Evolutionary conservation across 129 eudicot species (phyloP).

Genomic region (Rutidosis leptorrhynchoides): DNA sequence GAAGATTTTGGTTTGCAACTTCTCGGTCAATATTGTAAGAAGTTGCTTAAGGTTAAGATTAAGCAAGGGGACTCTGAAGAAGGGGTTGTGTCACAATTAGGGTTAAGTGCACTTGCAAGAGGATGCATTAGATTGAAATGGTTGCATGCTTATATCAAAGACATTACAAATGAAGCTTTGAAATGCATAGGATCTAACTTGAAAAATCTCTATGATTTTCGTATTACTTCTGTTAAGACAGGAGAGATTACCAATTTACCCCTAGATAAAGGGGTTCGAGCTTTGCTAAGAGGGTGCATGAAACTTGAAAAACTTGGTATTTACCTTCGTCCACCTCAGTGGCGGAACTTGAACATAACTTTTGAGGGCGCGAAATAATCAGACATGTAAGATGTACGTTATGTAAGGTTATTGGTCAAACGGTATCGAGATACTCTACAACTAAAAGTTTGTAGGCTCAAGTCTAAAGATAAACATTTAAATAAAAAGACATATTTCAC

Average conservation of each 20-base stretch:
- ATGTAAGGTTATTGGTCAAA: too few relatives aligned
- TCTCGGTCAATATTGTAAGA: constrained; percentile 54
- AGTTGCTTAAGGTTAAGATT: constrained; percentile 60
- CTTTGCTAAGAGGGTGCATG: constrained; percentile 59
- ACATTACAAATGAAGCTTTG: constrained; percentile 66
- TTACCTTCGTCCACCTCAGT: constrained; percentile 60
- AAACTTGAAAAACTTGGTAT: constrained; percentile 55
- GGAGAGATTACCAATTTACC: constrained; percentile 70
- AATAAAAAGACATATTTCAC: too few relatives aligned
- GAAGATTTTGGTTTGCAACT: constrained; percentile 70
- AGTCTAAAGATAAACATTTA: too few relatives aligned
- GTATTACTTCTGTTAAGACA: constrained; percentile 57
- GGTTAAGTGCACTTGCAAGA: constrained; percentile 55
- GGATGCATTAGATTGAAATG: constrained; percentile 71
- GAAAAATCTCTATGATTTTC: constrained; percentile 64
- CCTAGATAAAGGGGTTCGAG: constrained; percentile 68
- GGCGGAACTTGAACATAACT: too few relatives aligned
- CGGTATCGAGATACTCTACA: too few relatives aligned
- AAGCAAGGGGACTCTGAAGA: constrained; percentile 76
- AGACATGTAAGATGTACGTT: too few relatives aligned
- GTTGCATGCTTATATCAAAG: constrained; percentile 62
- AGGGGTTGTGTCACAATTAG: constrained; percentile 73
- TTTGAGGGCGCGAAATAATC: too few relatives aligned
- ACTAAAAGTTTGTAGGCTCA: too few relatives aligned
- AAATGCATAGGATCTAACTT: constrained; percentile 51